Percentiles rank a stretch among this genome's conserved stretches.
phyloP scores from a whole-genome alignment of 768 basidiomycete species.

The Russula sp. region DNA sequence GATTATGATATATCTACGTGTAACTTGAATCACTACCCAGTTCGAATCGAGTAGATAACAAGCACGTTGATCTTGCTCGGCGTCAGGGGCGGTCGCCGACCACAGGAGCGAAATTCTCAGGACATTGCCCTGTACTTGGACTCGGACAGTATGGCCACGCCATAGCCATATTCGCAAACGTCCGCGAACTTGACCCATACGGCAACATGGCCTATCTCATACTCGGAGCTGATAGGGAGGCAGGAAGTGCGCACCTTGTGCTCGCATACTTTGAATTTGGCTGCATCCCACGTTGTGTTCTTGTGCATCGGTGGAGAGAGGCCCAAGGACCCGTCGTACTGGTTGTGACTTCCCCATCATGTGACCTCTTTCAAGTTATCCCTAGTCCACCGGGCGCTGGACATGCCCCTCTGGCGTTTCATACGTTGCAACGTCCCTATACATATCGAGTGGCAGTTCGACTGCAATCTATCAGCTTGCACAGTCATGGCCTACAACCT shows the following conservation, averaged over 20 bases:
- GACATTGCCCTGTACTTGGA: constrained; percentile 89
- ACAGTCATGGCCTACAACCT: background rate
- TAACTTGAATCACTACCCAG: background rate
- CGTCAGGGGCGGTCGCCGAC: constrained; percentile 85
- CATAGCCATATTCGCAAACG: constrained; percentile 91
- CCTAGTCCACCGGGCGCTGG: too few relatives aligned
- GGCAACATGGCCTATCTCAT: background rate
- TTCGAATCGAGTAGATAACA: background rate
- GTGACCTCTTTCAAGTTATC: too few relatives aligned
- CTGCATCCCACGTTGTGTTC: constrained; percentile 87
- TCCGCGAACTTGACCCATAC: constrained; percentile 58
- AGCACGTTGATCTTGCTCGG: constrained; percentile 83
- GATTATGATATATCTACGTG: background rate
- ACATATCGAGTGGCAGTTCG: constrained; percentile 84
- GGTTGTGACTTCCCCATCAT: too few relatives aligned
- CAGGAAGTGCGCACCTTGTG: constrained; percentile 55
- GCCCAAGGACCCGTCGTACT: too few relatives aligned
- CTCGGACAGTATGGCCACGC: constrained; percentile 89
- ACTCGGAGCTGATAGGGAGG: background rate
- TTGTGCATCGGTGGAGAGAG: constrained; percentile 67
- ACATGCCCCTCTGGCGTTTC: constrained; percentile 93
- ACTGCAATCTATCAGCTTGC: constrained; percentile 39
- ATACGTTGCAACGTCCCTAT: constrained; percentile 78
- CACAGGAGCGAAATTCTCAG: constrained; percentile 85
- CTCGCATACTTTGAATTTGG: constrained; percentile 93